Evolutionary conservation across 345 rosid genomes (phyloP).

Genomic region (Brassica cretica): DNA sequence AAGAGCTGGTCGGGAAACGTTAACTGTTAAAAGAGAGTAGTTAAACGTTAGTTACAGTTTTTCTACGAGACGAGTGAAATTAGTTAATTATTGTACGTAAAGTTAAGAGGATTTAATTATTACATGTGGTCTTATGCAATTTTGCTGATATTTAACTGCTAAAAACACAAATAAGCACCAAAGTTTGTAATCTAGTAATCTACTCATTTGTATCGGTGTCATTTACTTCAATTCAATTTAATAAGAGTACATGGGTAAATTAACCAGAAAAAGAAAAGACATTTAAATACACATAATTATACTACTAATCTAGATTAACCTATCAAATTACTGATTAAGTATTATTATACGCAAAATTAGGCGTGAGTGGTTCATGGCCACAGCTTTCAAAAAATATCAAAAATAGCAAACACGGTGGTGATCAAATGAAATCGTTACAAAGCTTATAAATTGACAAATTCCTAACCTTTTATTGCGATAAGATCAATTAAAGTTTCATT

Average conservation of each 20-base stretch:
- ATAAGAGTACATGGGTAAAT: no score
- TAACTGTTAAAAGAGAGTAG: slow-evolving; percentile 18
- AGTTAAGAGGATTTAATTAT: background rate
- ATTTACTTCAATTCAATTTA: background rate
- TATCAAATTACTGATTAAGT: background rate
- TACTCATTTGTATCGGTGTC: background rate
- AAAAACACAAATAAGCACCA: background rate
- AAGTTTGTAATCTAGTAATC: no score
- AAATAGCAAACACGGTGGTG: background rate
- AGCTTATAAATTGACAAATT: slow-evolving; percentile 13
- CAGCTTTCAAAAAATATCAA: background rate
- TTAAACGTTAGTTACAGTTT: slow-evolving; percentile 11
- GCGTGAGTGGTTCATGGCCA: slow-evolving; percentile 23
- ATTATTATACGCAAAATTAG: background rate
- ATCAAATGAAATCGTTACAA: slow-evolving; percentile 20
- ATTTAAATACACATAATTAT: no score
- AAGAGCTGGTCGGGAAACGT: slow-evolving; percentile 13
- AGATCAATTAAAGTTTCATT: background rate
- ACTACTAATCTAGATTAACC: background rate
- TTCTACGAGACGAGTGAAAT: background rate
- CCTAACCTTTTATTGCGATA: slow-evolving; percentile 19
- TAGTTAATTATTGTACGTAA: no score
- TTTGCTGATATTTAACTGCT: background rate
- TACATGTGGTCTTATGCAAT: background rate
- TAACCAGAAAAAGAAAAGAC: no score